These are phyloP conservation scores for Bipolaris oryzae DNA, from an alignment of 2,329 filamentous ascomycete species.

Conservation along the genomic window DNA sequence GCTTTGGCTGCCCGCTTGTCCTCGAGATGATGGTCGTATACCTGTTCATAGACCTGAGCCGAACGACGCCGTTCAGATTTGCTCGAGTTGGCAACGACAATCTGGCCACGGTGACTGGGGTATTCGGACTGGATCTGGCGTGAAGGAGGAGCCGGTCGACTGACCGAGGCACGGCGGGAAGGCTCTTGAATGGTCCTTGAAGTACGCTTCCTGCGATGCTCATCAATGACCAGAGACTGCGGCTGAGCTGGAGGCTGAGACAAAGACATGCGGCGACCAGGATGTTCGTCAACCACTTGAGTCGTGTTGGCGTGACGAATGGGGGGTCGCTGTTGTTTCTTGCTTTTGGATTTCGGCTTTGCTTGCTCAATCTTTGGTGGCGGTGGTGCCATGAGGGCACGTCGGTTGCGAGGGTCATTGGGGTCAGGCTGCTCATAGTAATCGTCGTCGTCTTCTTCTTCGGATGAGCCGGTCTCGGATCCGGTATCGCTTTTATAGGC, in stretches of 20 bases:
- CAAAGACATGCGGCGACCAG: constrained; percentile 15
- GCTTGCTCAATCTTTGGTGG: constrained; percentile 25
- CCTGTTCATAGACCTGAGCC: constrained; percentile 35
- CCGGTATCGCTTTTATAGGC: constrained; percentile 20
- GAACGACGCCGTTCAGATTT: constrained; percentile 35
- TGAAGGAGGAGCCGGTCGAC: constrained; percentile 43
- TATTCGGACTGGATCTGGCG: constrained; percentile 43
- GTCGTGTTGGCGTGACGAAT: constrained; percentile 37
- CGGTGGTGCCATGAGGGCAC: constrained; percentile 36
- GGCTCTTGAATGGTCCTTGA: constrained; percentile 26
- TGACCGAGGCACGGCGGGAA: constrained; percentile 29
- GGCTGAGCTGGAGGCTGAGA: background rate
- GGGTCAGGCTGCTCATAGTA: constrained; percentile 21
- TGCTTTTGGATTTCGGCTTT: constrained; percentile 14
- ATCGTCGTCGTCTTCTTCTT: constrained; percentile 22
- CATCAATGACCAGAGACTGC: constrained; percentile 25
- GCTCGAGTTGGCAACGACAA: constrained; percentile 36
- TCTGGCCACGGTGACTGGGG: constrained; percentile 29
- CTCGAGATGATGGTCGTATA: constrained; percentile 17
- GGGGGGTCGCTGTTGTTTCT: constrained; percentile 27
- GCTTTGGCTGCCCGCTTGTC: background rate
- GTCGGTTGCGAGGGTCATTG: constrained; percentile 12
- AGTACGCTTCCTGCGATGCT: constrained; percentile 19
- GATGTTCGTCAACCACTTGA: constrained; percentile 21
- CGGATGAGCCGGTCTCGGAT: constrained; percentile 21